Evolutionary conservation across 2,329 filamentous ascomycete genomes (phyloP).

Genomic region (Aspergillus alliaceus): DNA sequence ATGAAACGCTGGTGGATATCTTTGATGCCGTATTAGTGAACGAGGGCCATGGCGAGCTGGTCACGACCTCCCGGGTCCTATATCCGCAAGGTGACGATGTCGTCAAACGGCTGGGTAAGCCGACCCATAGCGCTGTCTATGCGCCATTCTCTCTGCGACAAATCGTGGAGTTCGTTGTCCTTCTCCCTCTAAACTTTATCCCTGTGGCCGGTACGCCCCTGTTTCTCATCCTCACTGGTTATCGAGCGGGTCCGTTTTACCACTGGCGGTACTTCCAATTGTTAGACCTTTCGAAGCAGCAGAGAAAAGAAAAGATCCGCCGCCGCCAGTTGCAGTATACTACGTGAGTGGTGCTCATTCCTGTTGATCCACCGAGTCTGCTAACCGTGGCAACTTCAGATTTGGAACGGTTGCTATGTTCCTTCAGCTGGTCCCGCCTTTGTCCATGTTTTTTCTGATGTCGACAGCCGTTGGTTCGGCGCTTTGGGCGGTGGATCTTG

Average conservation of each 20-base stretch:
- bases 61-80: constrained; percentile 65
- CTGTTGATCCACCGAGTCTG: not conserved
- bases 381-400: constrained; percentile 32
- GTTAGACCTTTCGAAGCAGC: constrained; percentile 69
- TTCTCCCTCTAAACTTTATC: constrained; percentile 82
- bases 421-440: constrained; percentile 80
- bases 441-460: constrained; percentile 93
- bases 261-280: constrained; percentile 91
- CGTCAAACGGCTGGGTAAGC: constrained; percentile 78
- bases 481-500: constrained; percentile 79
- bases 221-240: constrained; percentile 85
- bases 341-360: constrained; percentile 54
- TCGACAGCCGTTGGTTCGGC: constrained; percentile 83
- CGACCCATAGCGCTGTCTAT: constrained; percentile 73
- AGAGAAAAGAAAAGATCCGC: constrained; percentile 69
- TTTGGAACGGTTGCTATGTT: constrained; percentile 85
- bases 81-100: constrained; percentile 69
- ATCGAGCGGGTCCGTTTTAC: constrained; percentile 80
- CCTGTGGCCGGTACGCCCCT: constrained; percentile 79
- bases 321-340: constrained; percentile 77
- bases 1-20: constrained; percentile 74
- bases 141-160: constrained; percentile 89
- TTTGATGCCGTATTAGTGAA: constrained; percentile 86
- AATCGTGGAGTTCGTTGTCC: constrained; percentile 78
- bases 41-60: constrained; percentile 67